These are phyloP conservation scores for Pseudogymnoascus sp. DNA, from an alignment of 2,329 filamentous ascomycete species.

Conservation along the genomic window DNA sequence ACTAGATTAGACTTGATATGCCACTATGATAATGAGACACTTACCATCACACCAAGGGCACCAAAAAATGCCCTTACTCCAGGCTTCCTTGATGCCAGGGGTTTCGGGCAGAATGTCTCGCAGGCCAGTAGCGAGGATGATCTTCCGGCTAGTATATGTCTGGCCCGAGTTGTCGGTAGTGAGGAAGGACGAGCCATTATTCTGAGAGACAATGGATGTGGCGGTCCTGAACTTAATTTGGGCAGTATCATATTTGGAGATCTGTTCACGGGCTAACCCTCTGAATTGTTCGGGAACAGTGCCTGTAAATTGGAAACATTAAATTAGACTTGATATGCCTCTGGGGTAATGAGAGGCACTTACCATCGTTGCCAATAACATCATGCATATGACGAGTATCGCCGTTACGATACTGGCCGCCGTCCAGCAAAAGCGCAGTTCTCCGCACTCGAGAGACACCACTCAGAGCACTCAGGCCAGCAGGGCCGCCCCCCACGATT, in stretches of 20 bases:
- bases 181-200: conserved; percentile 40
- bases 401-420: conserved; percentile 35
- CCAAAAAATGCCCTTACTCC: conserved; percentile 55
- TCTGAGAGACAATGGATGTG: conserved; percentile 26
- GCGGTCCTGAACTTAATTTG: conserved; percentile 47
- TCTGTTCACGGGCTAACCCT: conserved; percentile 34
- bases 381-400: conserved; percentile 38
- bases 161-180: conserved; percentile 32
- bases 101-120: conserved; percentile 44
- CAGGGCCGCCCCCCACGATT: conserved; percentile 37
- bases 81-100: conserved; percentile 47
- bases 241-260: conserved; percentile 44
- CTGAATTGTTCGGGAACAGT: conserved; percentile 28
- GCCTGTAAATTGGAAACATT: conserved; percentile 25
- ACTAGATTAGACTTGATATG: not conserved
- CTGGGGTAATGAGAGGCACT: not conserved
- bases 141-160: conserved; percentile 39
- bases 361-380: conserved; percentile 33
- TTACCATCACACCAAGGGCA: conserved; percentile 56
- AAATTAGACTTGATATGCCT: not conserved
- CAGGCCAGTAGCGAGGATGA: conserved; percentile 49
- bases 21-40: not conserved
- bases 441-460: conserved; percentile 31
- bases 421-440: conserved; percentile 37
- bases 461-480: conserved; percentile 35